Percentiles rank a stretch among this genome's conserved stretches.
These are phyloP conservation scores for Pleochaeta shiraiana DNA, from an alignment of 2,329 filamentous ascomycete species.

Conservation along the genomic window DNA sequence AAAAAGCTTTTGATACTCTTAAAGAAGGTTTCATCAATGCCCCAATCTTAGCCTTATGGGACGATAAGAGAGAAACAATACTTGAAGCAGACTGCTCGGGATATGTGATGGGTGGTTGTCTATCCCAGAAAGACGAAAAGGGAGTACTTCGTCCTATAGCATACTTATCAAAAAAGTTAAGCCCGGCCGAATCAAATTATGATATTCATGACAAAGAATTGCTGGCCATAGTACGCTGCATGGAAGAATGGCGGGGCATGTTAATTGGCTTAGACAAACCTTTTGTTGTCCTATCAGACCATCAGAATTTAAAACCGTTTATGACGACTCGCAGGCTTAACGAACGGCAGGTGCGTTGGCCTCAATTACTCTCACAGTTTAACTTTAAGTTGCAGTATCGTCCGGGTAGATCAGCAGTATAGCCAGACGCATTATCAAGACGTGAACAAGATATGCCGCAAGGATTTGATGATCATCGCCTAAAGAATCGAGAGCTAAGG, in stretches of 20 bases:
- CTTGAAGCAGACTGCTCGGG: too few species aligned
- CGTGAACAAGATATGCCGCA: not conserved
- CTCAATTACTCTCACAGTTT: not conserved
- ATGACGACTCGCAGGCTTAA: not conserved
- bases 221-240: not conserved
- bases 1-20: too few species aligned
- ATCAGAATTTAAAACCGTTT: not conserved
- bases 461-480: not conserved
- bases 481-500: not conserved
- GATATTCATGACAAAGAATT: too few species aligned
- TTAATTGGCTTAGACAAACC: not conserved
- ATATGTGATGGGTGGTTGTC: too few species aligned
- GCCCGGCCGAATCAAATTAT: not conserved
- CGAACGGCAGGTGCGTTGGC: not conserved
- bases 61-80: too few species aligned
- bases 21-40: not conserved
- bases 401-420: not conserved
- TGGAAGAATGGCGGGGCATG: not conserved
- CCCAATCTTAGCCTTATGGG: too few species aligned
- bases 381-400: not conserved
- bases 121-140: too few species aligned
- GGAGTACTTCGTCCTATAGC: too few species aligned
- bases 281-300: not conserved
- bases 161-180: too few species aligned
- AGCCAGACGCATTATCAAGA: not conserved